Conservation (phyloP, 805 yeast genomes). For the Myxozyma neotropica region DNA sequence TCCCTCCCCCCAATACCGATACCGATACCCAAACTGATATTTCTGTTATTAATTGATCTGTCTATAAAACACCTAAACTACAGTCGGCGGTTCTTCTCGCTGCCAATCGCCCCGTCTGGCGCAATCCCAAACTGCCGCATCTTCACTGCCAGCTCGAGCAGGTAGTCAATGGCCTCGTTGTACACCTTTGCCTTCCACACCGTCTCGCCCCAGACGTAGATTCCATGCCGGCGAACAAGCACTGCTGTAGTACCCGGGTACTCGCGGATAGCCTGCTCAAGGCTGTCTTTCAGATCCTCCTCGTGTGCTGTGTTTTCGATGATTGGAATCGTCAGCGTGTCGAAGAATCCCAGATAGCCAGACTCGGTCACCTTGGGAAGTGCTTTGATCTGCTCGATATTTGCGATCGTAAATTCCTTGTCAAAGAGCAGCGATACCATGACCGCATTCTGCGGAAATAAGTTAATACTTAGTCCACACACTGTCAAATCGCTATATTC, state of each 20-base stretch:
- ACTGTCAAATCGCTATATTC: neutral
- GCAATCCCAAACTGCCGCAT: constrained; percentile 71
- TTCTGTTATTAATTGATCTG: too few relatives aligned
- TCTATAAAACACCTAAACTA: too few relatives aligned
- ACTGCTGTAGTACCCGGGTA: constrained; percentile 85
- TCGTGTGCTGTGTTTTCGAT: constrained; percentile 90
- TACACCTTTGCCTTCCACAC: constrained; percentile 92
- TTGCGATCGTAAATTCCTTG: constrained; percentile 70
- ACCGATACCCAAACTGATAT: too few relatives aligned
- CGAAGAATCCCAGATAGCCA: constrained; percentile 72
- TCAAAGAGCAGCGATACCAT: constrained; percentile 72
- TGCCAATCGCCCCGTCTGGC: constrained; percentile 39
- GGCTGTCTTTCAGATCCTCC: constrained; percentile 71
- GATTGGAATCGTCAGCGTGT: constrained; percentile 80
- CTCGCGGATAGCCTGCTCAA: constrained; percentile 62
- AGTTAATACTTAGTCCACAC: neutral
- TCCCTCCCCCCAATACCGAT: too few relatives aligned
- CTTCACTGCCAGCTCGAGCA: constrained; percentile 80
- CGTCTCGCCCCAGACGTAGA: constrained; percentile 93
- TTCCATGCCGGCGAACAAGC: constrained; percentile 88
- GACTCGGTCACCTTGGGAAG: constrained; percentile 63
- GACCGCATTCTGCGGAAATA: constrained; percentile 57
- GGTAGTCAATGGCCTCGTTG: constrained; percentile 90
- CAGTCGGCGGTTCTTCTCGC: constrained; percentile 29
- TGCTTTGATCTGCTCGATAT: constrained; percentile 92